phyloP scores from a whole-genome alignment of 2,329 filamentous ascomycete genomes.

The Ophiocordyceps unilateralis region DNA sequence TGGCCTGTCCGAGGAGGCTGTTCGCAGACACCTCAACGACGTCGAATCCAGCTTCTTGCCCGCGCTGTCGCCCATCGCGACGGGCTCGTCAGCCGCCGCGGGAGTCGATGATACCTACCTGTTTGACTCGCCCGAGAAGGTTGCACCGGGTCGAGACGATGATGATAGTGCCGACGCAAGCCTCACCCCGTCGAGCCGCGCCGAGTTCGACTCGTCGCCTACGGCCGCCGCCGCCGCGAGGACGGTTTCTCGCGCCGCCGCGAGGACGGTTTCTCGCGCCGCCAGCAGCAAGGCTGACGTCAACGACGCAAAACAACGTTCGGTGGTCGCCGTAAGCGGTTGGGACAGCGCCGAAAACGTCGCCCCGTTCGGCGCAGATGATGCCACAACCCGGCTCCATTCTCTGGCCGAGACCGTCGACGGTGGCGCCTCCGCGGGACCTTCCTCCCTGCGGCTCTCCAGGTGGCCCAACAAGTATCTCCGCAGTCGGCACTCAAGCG shows the following conservation, averaged over 20 bases:
- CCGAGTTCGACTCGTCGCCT: slow-evolving; percentile 38
- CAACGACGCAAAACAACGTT: slow-evolving; percentile 1
- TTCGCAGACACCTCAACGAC: slow-evolving; percentile 41
- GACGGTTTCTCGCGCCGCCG: slow-evolving; percentile 34
- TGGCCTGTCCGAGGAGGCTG: slow-evolving; percentile 33
- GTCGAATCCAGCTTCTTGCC: slow-evolving; percentile 50
- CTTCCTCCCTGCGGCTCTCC: slow-evolving; percentile 21
- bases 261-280: slow-evolving; percentile 35
- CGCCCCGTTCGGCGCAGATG: slow-evolving; percentile 12
- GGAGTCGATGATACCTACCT: slow-evolving; percentile 42
- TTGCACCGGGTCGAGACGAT: slow-evolving; percentile 9
- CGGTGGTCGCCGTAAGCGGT: not conserved
- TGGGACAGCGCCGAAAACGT: slow-evolving; percentile 7
- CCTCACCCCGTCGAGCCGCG: slow-evolving; percentile 31
- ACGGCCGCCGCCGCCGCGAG: slow-evolving; percentile 36
- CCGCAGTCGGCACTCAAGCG: slow-evolving; percentile 37
- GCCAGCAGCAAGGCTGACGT: slow-evolving; percentile 26
- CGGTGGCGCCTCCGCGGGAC: slow-evolving; percentile 27
- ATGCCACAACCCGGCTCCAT: slow-evolving; percentile 10
- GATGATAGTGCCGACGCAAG: slow-evolving; percentile 16
- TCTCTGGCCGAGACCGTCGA: slow-evolving; percentile 18
- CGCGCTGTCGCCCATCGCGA: slow-evolving; percentile 36
- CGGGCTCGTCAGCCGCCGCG: slow-evolving; percentile 19
- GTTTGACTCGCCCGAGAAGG: slow-evolving; percentile 29
- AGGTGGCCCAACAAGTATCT: slow-evolving; percentile 36